These are phyloP conservation scores for Theileria orientalis DNA, from an alignment of 169 alveolate species.

Conservation along the genomic window DNA sequence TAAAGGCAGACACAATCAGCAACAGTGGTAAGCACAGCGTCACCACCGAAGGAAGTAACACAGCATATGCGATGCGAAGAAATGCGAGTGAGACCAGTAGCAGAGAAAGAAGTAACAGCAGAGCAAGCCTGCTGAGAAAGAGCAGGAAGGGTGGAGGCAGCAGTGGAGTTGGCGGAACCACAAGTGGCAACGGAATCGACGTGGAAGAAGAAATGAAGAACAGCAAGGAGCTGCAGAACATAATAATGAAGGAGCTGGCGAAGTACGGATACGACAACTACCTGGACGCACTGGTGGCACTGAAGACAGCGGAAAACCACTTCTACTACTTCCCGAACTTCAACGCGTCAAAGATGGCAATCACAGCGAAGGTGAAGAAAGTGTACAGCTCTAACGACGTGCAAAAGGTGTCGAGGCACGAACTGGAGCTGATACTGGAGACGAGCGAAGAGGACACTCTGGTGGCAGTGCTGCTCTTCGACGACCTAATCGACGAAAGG, in stretches of 20 bases:
- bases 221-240: slow-evolving; percentile 1
- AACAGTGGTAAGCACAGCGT: too few species aligned
- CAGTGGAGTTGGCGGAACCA: too few species aligned
- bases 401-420: slow-evolving; percentile 34
- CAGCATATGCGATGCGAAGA: too few species aligned
- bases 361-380: neutral
- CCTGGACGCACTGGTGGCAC: slow-evolving; percentile 34
- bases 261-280: slow-evolving; percentile 39
- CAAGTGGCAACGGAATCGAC: too few species aligned
- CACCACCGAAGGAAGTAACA: too few species aligned
- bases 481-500: neutral
- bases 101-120: too few species aligned
- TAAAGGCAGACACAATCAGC: too few species aligned
- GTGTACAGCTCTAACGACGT: neutral
- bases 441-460: slow-evolving; percentile 33
- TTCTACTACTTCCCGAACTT: slow-evolving; percentile 36
- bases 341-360: slow-evolving; percentile 1
- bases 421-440: slow-evolving; percentile 23
- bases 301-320: slow-evolving; percentile 47
- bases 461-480: slow-evolving; percentile 19
- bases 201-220: neutral
- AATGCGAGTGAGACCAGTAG: too few species aligned
- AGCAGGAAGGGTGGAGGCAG: too few species aligned
- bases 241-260: slow-evolving; percentile 28
- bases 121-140: too few species aligned